These are phyloP conservation scores for Xylariomycetidae sp. DNA, from an alignment of 2,329 filamentous ascomycete genomes.

Conservation along the genomic window DNA sequence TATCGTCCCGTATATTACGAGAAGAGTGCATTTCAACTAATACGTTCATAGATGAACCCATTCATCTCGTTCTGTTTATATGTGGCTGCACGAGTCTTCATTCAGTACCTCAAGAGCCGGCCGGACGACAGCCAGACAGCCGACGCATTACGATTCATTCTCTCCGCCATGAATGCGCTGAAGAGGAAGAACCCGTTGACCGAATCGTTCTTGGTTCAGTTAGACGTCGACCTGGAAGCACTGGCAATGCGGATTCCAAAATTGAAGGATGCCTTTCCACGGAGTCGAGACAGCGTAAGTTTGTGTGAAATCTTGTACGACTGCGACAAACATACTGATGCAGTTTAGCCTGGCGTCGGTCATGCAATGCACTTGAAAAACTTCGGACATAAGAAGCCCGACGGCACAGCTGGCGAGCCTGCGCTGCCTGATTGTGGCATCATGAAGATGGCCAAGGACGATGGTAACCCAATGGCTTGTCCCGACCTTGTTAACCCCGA, in stretches of 20 bases:
- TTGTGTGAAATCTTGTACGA: too few species aligned
- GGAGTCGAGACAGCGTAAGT: slow-evolving; percentile 48
- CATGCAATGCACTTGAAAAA: too few species aligned
- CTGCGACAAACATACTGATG: too few species aligned
- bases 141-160: slow-evolving; percentile 82
- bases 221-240: slow-evolving; percentile 85
- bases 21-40: too few species aligned
- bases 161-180: slow-evolving; percentile 84
- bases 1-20: too few species aligned
- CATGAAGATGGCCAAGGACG: too few species aligned
- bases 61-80: slow-evolving; percentile 96
- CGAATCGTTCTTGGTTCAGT: slow-evolving; percentile 88
- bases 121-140: slow-evolving; percentile 75
- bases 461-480: too few species aligned
- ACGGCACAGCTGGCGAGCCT: too few species aligned
- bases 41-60: slow-evolving; percentile 82
- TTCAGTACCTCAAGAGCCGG: slow-evolving; percentile 93
- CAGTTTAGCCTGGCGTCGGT: too few species aligned
- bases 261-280: slow-evolving; percentile 50
- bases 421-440: too few species aligned
- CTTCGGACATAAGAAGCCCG: too few species aligned
- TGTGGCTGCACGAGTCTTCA: slow-evolving; percentile 90
- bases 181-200: slow-evolving; percentile 86
- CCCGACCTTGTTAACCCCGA: too few species aligned
- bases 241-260: slow-evolving; percentile 59